Base-by-base conservation (phyloP, 1,284 basidiomycete genomes). In the Phellopilus nigrolimitatus region DNA sequence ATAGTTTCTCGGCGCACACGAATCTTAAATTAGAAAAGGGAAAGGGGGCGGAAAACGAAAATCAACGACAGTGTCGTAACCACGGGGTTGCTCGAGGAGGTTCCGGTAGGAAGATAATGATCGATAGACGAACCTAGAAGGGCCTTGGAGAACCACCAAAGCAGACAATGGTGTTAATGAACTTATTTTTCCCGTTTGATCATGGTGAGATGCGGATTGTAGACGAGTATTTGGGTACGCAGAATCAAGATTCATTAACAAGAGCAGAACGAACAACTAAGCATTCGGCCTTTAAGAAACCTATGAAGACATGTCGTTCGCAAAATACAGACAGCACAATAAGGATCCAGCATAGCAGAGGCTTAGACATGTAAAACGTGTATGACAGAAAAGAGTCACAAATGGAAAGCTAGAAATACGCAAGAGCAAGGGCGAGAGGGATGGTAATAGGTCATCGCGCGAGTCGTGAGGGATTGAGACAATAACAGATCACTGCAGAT, bases 1-100 rank as follows among this genome's bases (percentile, higher is more conserved):
- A 61, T 55, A 56, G 50, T 69, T 56, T 60, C 60, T 59, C 65
- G 64, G 60, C 70, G 70, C 64, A 42, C 42, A 8, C 47, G 47
- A 49, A 10, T 27, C 24, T 17, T 47, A 17, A 31, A 38, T 38
- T 54, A 39, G 10, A 17, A 30, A 22, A 36, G 37, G 51, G 51
- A 37, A 47, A 31, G 50, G 40, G 6, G 22, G 44, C 8, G 24
- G 31, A 33, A n/a, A 33, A n/a, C 31, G 31, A 33, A n/a, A n/a
- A n/a, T n/a, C n/a, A n/a, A n/a, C n/a, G n/a, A n/a, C n/a, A n/a
- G n/a, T 33, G 31, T 33, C 31, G 31, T 33, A 33, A 33, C 10
- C 31, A n/a, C n/a, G 10, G 31, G n/a, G 10, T 12, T n/a, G 31
- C 10, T 34, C 48, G 17, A 24, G 22, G 17, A 25, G 21, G 27